phyloP scores from a whole-genome alignment of 148 eudicot genomes.

The Tetragonia tetragonoides region DNA sequence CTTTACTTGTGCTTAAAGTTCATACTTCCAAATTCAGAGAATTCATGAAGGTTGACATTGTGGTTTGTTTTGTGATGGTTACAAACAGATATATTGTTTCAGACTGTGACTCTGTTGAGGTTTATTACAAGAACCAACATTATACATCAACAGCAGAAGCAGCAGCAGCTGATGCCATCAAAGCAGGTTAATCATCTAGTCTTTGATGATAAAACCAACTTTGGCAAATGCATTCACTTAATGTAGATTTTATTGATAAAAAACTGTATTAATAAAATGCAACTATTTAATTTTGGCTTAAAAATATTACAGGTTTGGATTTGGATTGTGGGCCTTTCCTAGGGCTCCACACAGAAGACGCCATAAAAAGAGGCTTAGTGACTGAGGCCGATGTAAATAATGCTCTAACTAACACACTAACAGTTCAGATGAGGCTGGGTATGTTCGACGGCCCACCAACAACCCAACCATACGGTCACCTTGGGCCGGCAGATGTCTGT shows the following conservation, averaged over 20 bases:
- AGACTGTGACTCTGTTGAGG: slow-evolving; percentile 77
- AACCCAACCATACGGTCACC: slow-evolving; percentile 54
- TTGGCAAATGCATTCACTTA: too few species aligned
- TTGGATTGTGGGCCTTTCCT: slow-evolving; percentile 96
- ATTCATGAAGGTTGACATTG: background rate
- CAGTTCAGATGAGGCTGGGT: slow-evolving; percentile 88
- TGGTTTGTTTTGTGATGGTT: background rate
- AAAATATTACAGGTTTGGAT: slow-evolving; percentile 52
- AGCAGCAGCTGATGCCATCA: slow-evolving; percentile 62
- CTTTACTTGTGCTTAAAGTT: too few species aligned
- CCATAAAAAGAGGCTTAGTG: slow-evolving; percentile 48
- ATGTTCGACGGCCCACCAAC: slow-evolving; percentile 83
- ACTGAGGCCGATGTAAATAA: slow-evolving; percentile 60
- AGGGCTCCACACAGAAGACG: slow-evolving; percentile 66
- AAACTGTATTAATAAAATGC: too few species aligned
- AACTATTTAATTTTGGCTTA: too few species aligned
- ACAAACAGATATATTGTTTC: slow-evolving; percentile 68
- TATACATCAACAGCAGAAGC: slow-evolving; percentile 83
- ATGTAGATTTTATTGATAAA: too few species aligned
- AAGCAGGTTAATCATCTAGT: slow-evolving; percentile 43
- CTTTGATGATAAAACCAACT: too few species aligned
- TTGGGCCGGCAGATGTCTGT: slow-evolving; percentile 76
- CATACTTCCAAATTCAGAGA: background rate
- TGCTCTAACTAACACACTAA: slow-evolving; percentile 59
- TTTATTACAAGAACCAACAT: slow-evolving; percentile 60